These are phyloP conservation scores for Brachypodium distachyon DNA, from an alignment of 202 grass and related monocot species.

Conservation along the genomic window DNA sequence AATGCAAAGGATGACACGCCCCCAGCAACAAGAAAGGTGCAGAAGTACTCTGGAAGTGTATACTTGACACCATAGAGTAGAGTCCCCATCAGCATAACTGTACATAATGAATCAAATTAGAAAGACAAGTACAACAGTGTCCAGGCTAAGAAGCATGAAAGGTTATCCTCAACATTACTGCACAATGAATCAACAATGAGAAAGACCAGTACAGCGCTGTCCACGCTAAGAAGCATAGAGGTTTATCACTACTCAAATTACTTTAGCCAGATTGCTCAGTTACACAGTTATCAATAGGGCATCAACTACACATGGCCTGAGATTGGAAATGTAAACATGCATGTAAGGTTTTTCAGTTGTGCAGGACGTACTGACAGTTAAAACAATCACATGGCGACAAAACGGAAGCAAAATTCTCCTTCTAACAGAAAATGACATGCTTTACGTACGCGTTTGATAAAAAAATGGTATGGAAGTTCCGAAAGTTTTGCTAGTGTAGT, in stretches of 20 bases:
- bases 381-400: background rate
- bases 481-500: background rate
- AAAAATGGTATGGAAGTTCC: background rate
- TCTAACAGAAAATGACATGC: background rate
- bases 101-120: slow-evolving; percentile 8
- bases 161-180: background rate
- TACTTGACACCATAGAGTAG: slow-evolving; percentile 95
- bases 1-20: slow-evolving; percentile 92
- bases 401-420: background rate
- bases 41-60: slow-evolving; percentile 89
- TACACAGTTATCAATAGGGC: background rate
- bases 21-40: slow-evolving; percentile 91
- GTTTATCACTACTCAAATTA: background rate
- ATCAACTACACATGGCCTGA: background rate
- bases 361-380: background rate
- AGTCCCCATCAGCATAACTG: slow-evolving; percentile 96
- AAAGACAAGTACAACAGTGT: background rate
- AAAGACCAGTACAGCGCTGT: background rate
- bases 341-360: background rate
- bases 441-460: background rate
- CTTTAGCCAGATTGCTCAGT: background rate
- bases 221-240: background rate
- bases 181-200: slow-evolving; percentile 1
- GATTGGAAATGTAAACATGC: background rate
- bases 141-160: background rate